Evolutionary conservation across 1,139 yeast species (phyloP), one percentile per base, ranked within the genome.

Genomic region (Geotrichum fermentans): DNA sequence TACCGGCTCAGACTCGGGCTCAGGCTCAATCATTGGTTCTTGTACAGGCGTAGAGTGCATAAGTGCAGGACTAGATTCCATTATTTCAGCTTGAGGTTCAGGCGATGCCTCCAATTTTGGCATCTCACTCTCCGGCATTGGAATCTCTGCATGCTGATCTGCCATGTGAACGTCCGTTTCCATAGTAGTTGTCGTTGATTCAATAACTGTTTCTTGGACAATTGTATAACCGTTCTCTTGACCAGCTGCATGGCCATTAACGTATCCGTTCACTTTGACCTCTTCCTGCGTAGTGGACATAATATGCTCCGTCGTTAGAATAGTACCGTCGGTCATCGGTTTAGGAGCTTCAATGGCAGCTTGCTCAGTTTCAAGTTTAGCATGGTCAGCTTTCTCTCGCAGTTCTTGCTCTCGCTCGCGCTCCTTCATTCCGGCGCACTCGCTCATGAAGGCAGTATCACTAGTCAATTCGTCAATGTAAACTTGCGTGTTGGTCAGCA

Each of bases 401-500:
- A 10, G 13, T 46, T 16, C 37, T 37, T 45, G 43, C 40, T 39
- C 58, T 21, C 55, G 57, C 61, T 90, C 97, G 54, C 97, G 75
- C 47, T 71, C 73, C 50, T 85, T 77, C 64, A 90, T 73, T 30
- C 79, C 84, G 56, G 77, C 82, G 70, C 97, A 92, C 44, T 90
- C 87, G 50, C 76, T 75, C 39, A 83, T 65, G 55, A 92, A 83
- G 47, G 80, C 86, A 1, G 89, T 82, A 34, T 70, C 75, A 18
- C 58, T 65, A 16, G 79, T 75, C 58, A 90, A 81, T 55, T 94
- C 99, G 60, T 94, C 98, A 47, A 92, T 77, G 10, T 94, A 95
- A 63, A 94, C 95, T 66, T 89, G 96, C 0, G 96, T 96, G 69
- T 92, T 90, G 10, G 97, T 95, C 62, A 80, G 77, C 97, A 94